Base-by-base conservation (phyloP, 1,284 basidiomycete species). In the Cutaneotrichosporon spelunceum region DNA sequence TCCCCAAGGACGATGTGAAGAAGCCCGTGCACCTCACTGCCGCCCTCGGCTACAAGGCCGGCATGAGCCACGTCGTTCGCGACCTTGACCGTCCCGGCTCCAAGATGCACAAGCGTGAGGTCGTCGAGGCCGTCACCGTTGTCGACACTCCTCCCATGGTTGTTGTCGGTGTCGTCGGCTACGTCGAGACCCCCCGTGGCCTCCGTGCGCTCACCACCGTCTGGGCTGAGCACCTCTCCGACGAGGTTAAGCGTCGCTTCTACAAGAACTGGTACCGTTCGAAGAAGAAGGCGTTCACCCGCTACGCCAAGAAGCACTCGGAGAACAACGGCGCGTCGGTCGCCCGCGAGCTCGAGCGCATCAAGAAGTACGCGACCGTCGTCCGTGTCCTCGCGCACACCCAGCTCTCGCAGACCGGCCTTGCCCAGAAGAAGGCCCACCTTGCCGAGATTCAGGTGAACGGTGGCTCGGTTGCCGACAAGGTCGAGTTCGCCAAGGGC, bases 251-350 rank as follows among this genome's bases (percentile, higher is more conserved):
- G 84, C 91, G 96, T 79, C 88, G 96, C 76, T 98, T 99, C 90
- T 97, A 98, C 90, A 97, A 95, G 87, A 99, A 98, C 88, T 99
- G 96, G 96, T 99, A 99, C 87, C 89, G 92, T 75, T 95, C 92
- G 65, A 99, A 99, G 91, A 99, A 98, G 88, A 99, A 99, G 88
- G 95, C 95, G 53, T 98, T 98, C 87, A 98, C 95, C 76, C 82
- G 83, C 76, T 78, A 98, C 83, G 95, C 95, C 80, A 97, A 97
- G 89, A 98, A 97, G 86, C 90, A 96, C 82, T 90, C 94, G 61
- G 95, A 98, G 82, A 90, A 93, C 79, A 87, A 86, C 76, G 93
- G 93, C 78, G 92, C 93, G 81, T 91, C 91, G 60, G 87, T 93
- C 76, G 84, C 88, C 68, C 92, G 94, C 77, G 96, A 99, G 82